A percentile compares a stretch with the other conserved stretches of the same genome.
These are phyloP conservation scores for Botrytis tulipae DNA, from an alignment of 2,329 filamentous ascomycete species.

Conservation along the genomic window DNA sequence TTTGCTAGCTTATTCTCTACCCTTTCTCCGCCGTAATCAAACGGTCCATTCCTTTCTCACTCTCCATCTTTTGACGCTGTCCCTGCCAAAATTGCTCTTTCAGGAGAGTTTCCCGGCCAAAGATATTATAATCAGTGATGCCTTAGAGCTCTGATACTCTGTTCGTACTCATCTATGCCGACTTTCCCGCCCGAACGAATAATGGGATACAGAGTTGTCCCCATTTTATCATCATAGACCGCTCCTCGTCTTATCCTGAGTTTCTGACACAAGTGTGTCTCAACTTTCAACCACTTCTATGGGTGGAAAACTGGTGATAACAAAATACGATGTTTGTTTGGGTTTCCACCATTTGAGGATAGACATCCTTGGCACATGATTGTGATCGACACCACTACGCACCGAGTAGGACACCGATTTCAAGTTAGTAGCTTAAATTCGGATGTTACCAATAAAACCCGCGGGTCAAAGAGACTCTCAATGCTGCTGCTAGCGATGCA, in stretches of 20 bases:
- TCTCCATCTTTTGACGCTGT: background rate
- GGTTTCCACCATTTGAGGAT: conserved; percentile 1
- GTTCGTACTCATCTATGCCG: background rate
- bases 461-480: background rate
- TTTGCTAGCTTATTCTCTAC: background rate
- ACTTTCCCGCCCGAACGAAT: background rate
- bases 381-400: conserved; percentile 11
- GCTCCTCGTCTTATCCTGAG: background rate
- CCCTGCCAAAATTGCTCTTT: background rate
- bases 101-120: background rate
- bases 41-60: background rate
- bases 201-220: background rate
- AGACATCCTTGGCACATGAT: background rate
- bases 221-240: background rate
- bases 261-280: conserved; percentile 1
- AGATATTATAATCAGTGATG: background rate
- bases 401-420: conserved; percentile 13
- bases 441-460: background rate
- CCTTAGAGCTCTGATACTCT: background rate
- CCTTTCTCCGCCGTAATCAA: background rate
- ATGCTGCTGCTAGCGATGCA: background rate
- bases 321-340: background rate
- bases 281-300: background rate
- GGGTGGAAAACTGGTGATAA: background rate
- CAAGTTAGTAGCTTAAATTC: background rate